Base-by-base conservation (phyloP, 176 grass and related monocot species). In the Bromus sterilis region DNA sequence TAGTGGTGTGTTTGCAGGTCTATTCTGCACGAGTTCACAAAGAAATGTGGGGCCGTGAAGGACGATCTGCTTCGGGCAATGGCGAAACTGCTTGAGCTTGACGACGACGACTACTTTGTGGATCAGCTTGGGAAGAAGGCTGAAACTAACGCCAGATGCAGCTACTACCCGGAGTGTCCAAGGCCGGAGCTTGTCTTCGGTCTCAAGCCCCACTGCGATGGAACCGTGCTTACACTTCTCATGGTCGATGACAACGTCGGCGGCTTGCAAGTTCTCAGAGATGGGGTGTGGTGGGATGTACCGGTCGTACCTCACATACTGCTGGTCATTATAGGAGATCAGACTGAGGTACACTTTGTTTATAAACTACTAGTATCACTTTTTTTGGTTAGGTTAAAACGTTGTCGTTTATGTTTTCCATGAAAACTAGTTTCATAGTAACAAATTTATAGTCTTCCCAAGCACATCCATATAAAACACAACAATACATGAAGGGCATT, bases 171-270 rank as follows among this genome's bases (percentile, higher is more conserved):
- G 1, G 41, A 43, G 11, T 93, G 87, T 49, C 41, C 71, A 10
- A 78, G 64, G 28, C 91, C 87, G 0, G 87, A 89, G 32, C 59
- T 69, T 14, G 91, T 89, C 8, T 87, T 55, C 9, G 91, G 91
- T 28, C 7, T 89, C 32, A 93, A 84, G 30, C 91, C 91, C 77
- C 91, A 89, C 28, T 81, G 84, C 8, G 91, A 93, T 16, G 76
- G 16, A 69, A 4, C 56, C 28, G 16, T 71, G 13, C 18, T 87
- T 4, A 69, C 87, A 1, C 3, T 85, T 81, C 42, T 93, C 41
- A 56, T 93, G 31, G 60, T 63, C 2, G 87, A 93, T 42, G 78
- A 75, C 21, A 51, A 43, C 11, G 71, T 93, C 0, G 63, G 80
- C 16, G 87, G 84, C 1, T 71, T 89, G 60, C 87, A 89, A 49